These are phyloP conservation scores for Apiotrichum montevideense DNA, from an alignment of 1,284 basidiomycete genomes.

Conservation along the genomic window DNA sequence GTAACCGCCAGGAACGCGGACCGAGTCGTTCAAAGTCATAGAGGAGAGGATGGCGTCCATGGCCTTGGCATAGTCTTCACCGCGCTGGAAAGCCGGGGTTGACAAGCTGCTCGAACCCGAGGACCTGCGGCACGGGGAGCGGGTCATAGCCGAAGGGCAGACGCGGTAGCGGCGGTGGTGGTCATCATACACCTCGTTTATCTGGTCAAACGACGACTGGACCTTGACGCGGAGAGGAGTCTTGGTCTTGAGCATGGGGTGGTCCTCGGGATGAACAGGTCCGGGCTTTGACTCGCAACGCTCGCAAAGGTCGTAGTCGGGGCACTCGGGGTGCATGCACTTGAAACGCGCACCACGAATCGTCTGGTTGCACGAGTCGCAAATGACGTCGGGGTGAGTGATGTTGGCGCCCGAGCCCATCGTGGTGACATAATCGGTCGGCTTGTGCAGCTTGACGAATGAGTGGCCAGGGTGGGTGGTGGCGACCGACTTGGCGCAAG, in stretches of 20 bases:
- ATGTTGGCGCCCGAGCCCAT: constrained; percentile 33
- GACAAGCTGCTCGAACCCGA: background rate
- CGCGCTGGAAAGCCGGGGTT: constrained; percentile 2
- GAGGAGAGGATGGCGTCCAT: constrained; percentile 11
- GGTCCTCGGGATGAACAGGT: constrained; percentile 63
- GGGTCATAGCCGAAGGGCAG: background rate
- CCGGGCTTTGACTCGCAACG: constrained; percentile 75
- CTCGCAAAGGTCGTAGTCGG: constrained; percentile 77
- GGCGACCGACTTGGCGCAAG: constrained; percentile 62
- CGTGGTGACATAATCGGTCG: constrained; percentile 49
- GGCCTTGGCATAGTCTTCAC: constrained; percentile 13
- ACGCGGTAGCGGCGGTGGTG: constrained; percentile 12
- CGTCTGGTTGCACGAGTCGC: constrained; percentile 39
- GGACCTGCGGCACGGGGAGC: background rate
- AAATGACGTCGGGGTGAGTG: constrained; percentile 35
- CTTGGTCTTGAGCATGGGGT: constrained; percentile 75
- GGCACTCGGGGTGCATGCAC: constrained; percentile 71
- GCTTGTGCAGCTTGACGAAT: constrained; percentile 62
- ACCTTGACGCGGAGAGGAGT: constrained; percentile 34
- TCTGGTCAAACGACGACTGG: constrained; percentile 22
- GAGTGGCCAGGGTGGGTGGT: constrained; percentile 67
- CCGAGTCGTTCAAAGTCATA: background rate
- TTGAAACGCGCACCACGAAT: constrained; percentile 48
- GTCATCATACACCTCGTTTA: constrained; percentile 17
- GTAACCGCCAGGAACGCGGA: constrained; percentile 9